Evolutionary conservation across 2,329 filamentous ascomycete genomes (phyloP).

Genomic region (Chrysosporium keratinophilum): DNA sequence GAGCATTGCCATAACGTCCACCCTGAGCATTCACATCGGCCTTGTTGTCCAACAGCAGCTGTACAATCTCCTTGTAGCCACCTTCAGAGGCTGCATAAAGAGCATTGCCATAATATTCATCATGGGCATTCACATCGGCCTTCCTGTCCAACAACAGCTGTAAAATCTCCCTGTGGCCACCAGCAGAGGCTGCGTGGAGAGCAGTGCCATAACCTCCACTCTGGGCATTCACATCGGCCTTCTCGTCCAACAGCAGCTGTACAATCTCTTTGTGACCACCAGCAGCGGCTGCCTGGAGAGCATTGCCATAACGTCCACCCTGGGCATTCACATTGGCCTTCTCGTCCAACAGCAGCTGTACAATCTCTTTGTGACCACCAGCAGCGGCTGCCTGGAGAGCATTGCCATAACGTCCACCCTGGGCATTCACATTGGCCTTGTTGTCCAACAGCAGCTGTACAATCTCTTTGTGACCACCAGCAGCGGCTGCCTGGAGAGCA

Average conservation of each 20-base stretch:
- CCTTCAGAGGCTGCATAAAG: conserved; percentile 18
- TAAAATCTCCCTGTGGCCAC: conserved; percentile 16
- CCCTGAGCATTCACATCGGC: too few species aligned
- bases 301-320: too few species aligned
- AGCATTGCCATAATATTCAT: conserved; percentile 17
- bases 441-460: conserved; percentile 18
- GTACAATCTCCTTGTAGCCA: conserved; percentile 16
- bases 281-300: too few species aligned
- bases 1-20: too few species aligned
- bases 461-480: conserved; percentile 15
- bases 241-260: conserved; percentile 34
- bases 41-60: conserved; percentile 15
- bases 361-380: conserved; percentile 16
- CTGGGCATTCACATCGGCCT: conserved; percentile 39
- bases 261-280: background rate
- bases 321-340: too few species aligned
- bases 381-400: conserved; percentile 19
- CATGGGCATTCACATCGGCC: conserved; percentile 15
- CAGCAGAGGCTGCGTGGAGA: conserved; percentile 20
- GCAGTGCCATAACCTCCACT: conserved; percentile 18
- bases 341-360: conserved; percentile 15
- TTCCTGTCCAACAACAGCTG: conserved; percentile 16
- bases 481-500: conserved; percentile 20
- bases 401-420: conserved; percentile 15
- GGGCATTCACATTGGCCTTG: conserved; percentile 15